Evolutionary conservation across 192 early-diverging fungal species (phyloP), one percentile per base, ranked within the genome.

Genomic region (Backusella psychrophila): DNA sequence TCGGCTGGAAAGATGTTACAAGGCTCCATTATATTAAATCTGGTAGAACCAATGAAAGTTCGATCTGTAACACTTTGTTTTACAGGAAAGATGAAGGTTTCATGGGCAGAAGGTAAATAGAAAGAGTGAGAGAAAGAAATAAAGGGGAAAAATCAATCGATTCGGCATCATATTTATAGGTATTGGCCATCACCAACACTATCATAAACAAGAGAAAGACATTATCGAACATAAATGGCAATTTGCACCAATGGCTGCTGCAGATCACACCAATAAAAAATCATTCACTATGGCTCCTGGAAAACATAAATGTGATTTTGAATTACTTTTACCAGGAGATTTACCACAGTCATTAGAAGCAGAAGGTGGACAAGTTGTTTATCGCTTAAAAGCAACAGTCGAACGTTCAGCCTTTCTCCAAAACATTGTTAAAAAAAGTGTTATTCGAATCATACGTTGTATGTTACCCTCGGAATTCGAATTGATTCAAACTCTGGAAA

Each of bases 321-420:
- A 90, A 72, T 34, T 90, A 36, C 63, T 80, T 7, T 29, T 91
- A 11, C 84, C 87, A 3, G 90, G 90, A 4, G 80, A 88, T 69
- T 83, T 90, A 71, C 90, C 90, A 4, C 88, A 91, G 78, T 86
- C 90, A 1, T 75, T 89, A 14, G 81, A 84, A 38, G 73, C 79
- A 52, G 79, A 85, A 35, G 69, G 83, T 66, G 88, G 88, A 6
- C 82, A 85, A 39, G 80, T 91, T 12, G 65, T 75, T 5, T 91
- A 91, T 75, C 71, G 71, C 21, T 72, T 91, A 46, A 84, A 85
- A 63, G 90, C 88, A 1, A 63, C 80, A 1, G 80, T 87, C 6
- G 90, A 90, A 74, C 85, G 89, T 19, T 74, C 83, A 9, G 78
- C 80, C 12, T 89, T 91, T 49, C 84, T 86, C 15, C 76, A 81